Evolutionary conservation across 345 rosid species (phyloP).

Genomic region (Pseudoturritis turrita): DNA sequence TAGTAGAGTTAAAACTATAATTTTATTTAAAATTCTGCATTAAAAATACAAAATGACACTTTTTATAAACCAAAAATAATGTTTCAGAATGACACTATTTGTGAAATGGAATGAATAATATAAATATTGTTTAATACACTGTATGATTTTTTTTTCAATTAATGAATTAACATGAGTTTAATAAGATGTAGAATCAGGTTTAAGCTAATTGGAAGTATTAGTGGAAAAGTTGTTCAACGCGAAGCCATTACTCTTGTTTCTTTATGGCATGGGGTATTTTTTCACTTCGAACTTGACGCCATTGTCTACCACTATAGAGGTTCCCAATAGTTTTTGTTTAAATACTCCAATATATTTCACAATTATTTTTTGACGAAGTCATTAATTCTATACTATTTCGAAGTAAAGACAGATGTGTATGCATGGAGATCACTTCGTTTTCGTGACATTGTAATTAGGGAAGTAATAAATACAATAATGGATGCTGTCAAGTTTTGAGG

Average conservation of each 20-base stretch:
- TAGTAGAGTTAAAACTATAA: too few relatives aligned
- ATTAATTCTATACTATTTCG: background rate
- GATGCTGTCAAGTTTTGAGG: slow-evolving; percentile 16
- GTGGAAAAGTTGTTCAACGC: slow-evolving; percentile 10
- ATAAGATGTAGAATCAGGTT: background rate
- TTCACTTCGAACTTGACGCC: slow-evolving; percentile 16
- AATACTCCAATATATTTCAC: background rate
- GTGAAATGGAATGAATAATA: too few relatives aligned
- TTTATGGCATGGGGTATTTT: slow-evolving; percentile 27
- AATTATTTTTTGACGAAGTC: background rate
- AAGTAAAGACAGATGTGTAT: background rate
- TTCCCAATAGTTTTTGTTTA: slow-evolving; percentile 2
- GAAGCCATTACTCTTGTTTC: slow-evolving; percentile 16
- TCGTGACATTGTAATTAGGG: slow-evolving; percentile 24
- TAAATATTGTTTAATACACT: too few relatives aligned
- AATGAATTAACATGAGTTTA: too few relatives aligned
- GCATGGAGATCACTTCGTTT: background rate
- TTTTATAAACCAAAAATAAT: too few relatives aligned
- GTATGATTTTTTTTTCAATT: too few relatives aligned
- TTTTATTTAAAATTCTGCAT: too few relatives aligned
- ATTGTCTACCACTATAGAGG: background rate
- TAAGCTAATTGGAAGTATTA: slow-evolving; percentile 19
- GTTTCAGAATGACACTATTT: too few relatives aligned
- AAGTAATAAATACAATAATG: slow-evolving; percentile 19
- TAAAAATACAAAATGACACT: too few relatives aligned